phyloP scores from a whole-genome alignment of 768 basidiomycete genomes.

The Tylopilus rubrobrunneus region DNA sequence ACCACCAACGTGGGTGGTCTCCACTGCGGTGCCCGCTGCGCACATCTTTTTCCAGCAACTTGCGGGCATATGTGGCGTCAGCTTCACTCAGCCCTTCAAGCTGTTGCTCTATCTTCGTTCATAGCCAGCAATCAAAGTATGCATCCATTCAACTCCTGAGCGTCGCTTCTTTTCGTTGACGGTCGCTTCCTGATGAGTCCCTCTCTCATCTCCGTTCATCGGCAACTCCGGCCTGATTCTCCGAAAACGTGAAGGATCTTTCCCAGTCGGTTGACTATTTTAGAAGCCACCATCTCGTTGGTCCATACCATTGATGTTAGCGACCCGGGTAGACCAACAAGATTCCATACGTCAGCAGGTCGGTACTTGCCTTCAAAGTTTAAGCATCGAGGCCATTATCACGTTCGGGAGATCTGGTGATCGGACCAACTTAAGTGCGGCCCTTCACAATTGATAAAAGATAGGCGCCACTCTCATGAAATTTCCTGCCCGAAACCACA shows the following conservation, averaged over 20 bases:
- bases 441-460: conserved; percentile 3
- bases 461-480: conserved; percentile 17
- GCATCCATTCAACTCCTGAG: conserved; percentile 4
- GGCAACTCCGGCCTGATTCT: neutral
- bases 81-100: neutral
- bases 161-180: conserved; percentile 19
- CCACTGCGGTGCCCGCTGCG: conserved; percentile 2
- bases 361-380: conserved; percentile 6
- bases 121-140: conserved; percentile 9
- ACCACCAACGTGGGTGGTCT: neutral
- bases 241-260: neutral
- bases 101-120: conserved; percentile 4
- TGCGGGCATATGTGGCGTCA: conserved; percentile 17
- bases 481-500: conserved; percentile 20
- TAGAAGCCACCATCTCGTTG: neutral
- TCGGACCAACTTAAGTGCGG: neutral
- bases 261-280: neutral
- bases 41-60: neutral
- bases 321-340: neutral
- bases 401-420: conserved; percentile 1
- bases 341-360: conserved; percentile 1
- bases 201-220: conserved; percentile 23
- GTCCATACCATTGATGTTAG: neutral
- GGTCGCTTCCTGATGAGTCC: neutral
- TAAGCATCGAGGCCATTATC: conserved; percentile 11